Percentiles rank a stretch among this genome's conserved stretches.
phyloP scores from a whole-genome alignment of 2,329 filamentous ascomycete species.

The Parastagonospora nodorum region DNA sequence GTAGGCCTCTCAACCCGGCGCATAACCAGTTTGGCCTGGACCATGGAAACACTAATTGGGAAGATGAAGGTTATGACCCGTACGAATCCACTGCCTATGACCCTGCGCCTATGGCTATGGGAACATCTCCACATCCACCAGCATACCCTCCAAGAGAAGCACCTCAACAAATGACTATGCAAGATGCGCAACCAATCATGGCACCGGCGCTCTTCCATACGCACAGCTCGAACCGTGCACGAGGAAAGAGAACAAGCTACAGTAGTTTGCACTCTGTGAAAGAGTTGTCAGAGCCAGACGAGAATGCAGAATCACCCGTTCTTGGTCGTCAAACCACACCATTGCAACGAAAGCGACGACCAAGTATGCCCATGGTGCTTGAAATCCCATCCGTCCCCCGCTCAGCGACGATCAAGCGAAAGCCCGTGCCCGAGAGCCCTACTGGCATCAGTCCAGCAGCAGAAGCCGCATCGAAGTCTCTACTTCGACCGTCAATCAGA shows the following conservation, averaged over 20 bases:
- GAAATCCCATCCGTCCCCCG: slow-evolving; percentile 20
- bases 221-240: slow-evolving; percentile 40
- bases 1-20: slow-evolving; percentile 22
- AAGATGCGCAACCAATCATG: slow-evolving; percentile 26
- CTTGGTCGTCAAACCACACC: slow-evolving; percentile 17
- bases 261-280: slow-evolving; percentile 38
- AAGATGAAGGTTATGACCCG: slow-evolving; percentile 36
- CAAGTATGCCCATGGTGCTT: slow-evolving; percentile 10
- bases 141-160: slow-evolving; percentile 10
- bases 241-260: slow-evolving; percentile 40
- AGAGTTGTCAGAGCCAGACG: slow-evolving; percentile 39
- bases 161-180: slow-evolving; percentile 12
- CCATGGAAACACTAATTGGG: slow-evolving; percentile 28
- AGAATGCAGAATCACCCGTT: slow-evolving; percentile 26
- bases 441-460: slow-evolving; percentile 19
- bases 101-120: slow-evolving; percentile 5
- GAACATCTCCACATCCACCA: slow-evolving; percentile 4
- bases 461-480: slow-evolving; percentile 20
- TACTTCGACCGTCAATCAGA: slow-evolving; percentile 30
- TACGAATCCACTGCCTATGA: slow-evolving; percentile 9
- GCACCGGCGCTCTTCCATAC: slow-evolving; percentile 37
- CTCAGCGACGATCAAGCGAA: slow-evolving; percentile 30
- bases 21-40: slow-evolving; percentile 19
- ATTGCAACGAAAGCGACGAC: slow-evolving; percentile 7
- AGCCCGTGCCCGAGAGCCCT: slow-evolving; percentile 26